Evolutionary conservation across 257 asterid species (phyloP).

Genomic region (Marsdenia floribunda): DNA sequence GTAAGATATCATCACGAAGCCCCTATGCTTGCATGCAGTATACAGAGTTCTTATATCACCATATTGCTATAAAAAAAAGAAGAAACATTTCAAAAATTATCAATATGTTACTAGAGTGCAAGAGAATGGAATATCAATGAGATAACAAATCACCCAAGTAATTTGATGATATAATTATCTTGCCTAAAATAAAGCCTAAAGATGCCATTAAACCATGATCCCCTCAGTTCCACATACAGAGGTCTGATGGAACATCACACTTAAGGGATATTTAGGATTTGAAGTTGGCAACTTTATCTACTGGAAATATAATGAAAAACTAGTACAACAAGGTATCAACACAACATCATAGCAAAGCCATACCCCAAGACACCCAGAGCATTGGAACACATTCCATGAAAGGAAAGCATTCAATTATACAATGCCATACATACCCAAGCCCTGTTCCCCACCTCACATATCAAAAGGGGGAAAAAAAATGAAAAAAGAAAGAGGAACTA

Average conservation of each 20-base stretch:
- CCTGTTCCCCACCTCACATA: no score
- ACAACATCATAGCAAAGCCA: not conserved
- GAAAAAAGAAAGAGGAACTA: not conserved
- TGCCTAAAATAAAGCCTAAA: constrained; percentile 1
- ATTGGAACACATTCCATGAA: not conserved
- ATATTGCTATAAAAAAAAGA: constrained; percentile 38
- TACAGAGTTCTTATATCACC: constrained; percentile 69
- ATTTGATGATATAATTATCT: not conserved
- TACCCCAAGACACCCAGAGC: not conserved
- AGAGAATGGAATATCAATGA: not conserved
- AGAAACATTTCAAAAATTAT: constrained; percentile 3
- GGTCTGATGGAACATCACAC: not conserved
- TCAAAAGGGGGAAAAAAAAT: no score
- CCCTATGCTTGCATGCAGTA: constrained; percentile 72
- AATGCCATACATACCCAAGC: no score
- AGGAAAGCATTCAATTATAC: not conserved
- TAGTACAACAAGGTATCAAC: not conserved
- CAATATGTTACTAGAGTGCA: not conserved
- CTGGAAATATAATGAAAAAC: not conserved
- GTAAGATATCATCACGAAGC: constrained; percentile 79
- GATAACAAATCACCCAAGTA: not conserved
- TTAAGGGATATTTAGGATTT: not conserved
- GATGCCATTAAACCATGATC: not conserved
- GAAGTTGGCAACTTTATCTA: not conserved
- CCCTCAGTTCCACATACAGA: not conserved